Base-by-base conservation (phyloP, 805 yeast genomes). In the Wickerhamomyces chaumierensis region DNA sequence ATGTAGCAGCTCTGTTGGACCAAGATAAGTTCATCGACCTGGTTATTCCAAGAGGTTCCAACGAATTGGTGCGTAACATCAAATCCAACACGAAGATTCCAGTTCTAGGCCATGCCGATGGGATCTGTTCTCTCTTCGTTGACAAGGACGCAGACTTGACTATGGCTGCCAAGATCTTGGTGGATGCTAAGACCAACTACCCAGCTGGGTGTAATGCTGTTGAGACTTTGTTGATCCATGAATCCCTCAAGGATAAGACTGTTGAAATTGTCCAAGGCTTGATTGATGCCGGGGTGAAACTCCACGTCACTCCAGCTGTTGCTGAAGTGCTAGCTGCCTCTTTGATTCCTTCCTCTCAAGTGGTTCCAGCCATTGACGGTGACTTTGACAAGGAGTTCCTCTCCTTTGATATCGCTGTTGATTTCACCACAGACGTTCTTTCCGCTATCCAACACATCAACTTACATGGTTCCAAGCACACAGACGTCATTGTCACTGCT, bases 191-290 rank as follows among this genome's bases (percentile, higher is more conserved):
- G 61, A 86, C 96, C 0, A 88, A 87, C 59, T 92, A 92, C 57
- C 96, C 97, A 36, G 98, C 98, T 12, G 99, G 95, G n/a, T 92
- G 99, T 61, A 92, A 92, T 57, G 96, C 98, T 7, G 90, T 75
- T 39, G 99, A 92, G 60, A 85, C 92, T 27, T 60, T 92, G 23
- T 68, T 92, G 40, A 61, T 94, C 35, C 71, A 81, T 58, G 61
- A 66, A 37, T 54, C 48, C 42, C 57, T 57, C 47, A 65, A 55
- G 38, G 62, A 43, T 49, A 52, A 47, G 31, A 49, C 69, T 14
- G 42, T 61, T 14, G 57, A 60, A 19, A 63, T 68, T 14, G 51
- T 66, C n/a, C 53, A 57, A n/a, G 54, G 61, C 12, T 65, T 90
- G 43, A 50, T 72, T 6, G 75, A 65, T 9, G 74, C 75, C 5